Conservation (phyloP, 225 moss, liverwort and hornwort genomes). For the Polytrichum formosum region DNA sequence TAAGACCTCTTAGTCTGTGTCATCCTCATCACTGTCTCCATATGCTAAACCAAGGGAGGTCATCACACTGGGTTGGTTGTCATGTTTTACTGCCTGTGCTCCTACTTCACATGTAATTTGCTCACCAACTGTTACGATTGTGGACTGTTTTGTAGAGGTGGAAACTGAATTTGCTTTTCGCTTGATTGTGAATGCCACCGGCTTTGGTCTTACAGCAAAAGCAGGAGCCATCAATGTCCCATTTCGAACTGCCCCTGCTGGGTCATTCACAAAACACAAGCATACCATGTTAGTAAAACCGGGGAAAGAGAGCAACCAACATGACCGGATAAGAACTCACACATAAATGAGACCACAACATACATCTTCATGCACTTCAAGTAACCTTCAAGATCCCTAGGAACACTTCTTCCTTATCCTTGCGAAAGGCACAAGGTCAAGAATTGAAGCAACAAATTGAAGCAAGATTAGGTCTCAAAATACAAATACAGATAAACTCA, state of each 20-base stretch:
- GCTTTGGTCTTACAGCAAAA: slow-evolving; percentile 48
- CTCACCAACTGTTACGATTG: slow-evolving; percentile 3
- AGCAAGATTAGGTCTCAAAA: no score
- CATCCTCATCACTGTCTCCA: slow-evolving; percentile 29
- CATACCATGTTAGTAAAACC: not conserved
- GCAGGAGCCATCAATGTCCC: slow-evolving; percentile 20
- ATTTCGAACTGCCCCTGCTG: slow-evolving; percentile 25
- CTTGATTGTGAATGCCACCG: slow-evolving; percentile 46
- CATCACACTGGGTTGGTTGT: slow-evolving; percentile 9
- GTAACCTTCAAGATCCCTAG: not conserved
- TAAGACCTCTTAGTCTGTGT: slow-evolving; percentile 27
- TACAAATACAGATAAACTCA: no score
- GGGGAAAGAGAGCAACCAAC: not conserved
- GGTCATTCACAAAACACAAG: not conserved
- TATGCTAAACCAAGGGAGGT: slow-evolving; percentile 46
- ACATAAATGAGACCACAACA: not conserved
- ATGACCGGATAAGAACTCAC: not conserved
- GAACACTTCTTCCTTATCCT: no score
- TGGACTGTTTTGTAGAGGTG: slow-evolving; percentile 3
- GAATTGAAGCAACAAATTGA: no score
- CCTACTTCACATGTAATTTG: not conserved
- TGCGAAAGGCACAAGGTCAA: no score
- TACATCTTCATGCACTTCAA: not conserved
- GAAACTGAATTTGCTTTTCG: slow-evolving; percentile 20
- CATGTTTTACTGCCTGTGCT: slow-evolving; percentile 6